Conservation (phyloP, 2,329 filamentous ascomycete genomes). For the Colletotrichum sp. region DNA sequence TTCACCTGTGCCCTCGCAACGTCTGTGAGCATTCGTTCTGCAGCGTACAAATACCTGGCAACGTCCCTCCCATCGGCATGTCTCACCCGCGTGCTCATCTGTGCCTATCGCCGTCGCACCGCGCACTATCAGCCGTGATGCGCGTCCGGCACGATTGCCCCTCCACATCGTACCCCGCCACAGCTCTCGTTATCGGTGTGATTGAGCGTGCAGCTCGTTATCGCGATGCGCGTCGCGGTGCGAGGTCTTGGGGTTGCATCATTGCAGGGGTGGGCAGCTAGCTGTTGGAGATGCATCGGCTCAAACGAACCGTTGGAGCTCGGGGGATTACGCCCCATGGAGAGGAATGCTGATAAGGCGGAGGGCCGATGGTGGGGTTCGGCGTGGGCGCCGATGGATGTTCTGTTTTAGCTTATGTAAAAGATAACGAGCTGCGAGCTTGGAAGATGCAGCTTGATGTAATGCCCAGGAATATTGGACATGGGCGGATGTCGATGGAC, state of each 20-base stretch:
- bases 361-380: not conserved
- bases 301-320: slow-evolving; percentile 17
- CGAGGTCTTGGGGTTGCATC: not conserved
- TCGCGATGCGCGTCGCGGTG: not conserved
- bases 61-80: not conserved
- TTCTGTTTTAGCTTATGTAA: not conserved
- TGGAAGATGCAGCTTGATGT: not conserved
- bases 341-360: slow-evolving; percentile 9
- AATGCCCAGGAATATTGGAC: not conserved
- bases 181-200: not conserved
- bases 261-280: not conserved
- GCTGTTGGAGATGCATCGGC: not conserved
- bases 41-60: not conserved
- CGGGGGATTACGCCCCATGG: not conserved
- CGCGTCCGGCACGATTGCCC: not conserved
- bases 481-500: not conserved
- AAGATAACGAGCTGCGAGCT: not conserved
- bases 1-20: no score
- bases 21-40: not conserved
- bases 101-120: not conserved
- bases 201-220: not conserved
- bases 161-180: not conserved
- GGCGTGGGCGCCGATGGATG: not conserved
- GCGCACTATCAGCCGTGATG: not conserved
- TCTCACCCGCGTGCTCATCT: not conserved